Base-by-base conservation (phyloP, 2,329 filamentous ascomycete species). In the Aureobasidium namibiae region DNA sequence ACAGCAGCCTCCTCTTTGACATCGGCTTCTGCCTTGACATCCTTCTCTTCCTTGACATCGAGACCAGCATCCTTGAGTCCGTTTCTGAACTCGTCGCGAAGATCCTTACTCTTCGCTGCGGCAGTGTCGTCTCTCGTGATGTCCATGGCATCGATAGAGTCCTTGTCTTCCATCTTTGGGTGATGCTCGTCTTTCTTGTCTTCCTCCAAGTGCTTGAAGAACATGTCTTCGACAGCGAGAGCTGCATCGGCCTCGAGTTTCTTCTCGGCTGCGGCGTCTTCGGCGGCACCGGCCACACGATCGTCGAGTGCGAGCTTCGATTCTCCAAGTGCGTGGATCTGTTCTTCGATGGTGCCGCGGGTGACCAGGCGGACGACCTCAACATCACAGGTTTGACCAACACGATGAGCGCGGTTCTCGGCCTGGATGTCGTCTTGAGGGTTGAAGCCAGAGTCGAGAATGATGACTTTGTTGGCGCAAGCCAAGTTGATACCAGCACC, bases 391-490 rank as follows among this genome's bases (percentile, higher is more conserved):
- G 83, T 92, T 76, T 99, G 94, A 0, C 94, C 94, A 9, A 99
- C 89, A 14, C 94, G 87, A 74, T 99, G 94, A 0, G 94, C 94
- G 18, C 94, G 86, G 72, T 99, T 97, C 77, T 97, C 94, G 0
- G 94, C 94, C 72, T 99, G 94, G n/a, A 96, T 86, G 69, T 99
- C 94, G 66, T 97, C 92, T 70, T 99, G 94, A 0, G 94, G 94
- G 67, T 99, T 99, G 76, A 96, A 96, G n/a, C 87, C 90, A 63
- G 89, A 88, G 73, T 99, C 94, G 71, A 97, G 96, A 68, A 99
- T 94, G 73, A 99, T 84, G 66, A 99, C 92, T 74, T 96, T 97
- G 77, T 97, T 97, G 4, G 94, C 94, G 36, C 88, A 89, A 8
- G 92, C 94, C 58, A 99, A 76, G 73, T 99, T 99, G 76, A 99